phyloP scores from a whole-genome alignment of 2,329 filamentous ascomycete genomes.

The Paecilomyces sp. region DNA sequence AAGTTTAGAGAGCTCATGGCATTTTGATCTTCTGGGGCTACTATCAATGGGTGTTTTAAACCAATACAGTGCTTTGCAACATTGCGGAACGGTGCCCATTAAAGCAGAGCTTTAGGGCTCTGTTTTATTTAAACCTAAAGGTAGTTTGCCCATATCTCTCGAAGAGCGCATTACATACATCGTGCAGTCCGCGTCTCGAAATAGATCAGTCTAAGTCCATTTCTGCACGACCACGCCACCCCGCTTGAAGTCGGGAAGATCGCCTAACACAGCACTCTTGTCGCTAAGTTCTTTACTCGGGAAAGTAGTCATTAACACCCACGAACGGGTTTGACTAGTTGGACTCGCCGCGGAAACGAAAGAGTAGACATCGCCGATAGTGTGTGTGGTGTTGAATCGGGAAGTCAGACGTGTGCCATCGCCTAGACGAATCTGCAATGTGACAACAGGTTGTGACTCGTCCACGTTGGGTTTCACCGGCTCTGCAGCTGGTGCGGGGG shows the following conservation, averaged over 20 bases:
- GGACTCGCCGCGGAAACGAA: constrained; percentile 52
- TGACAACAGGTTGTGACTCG: constrained; percentile 50
- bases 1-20: not conserved
- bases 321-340: constrained; percentile 42
- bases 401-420: constrained; percentile 55
- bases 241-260: constrained; percentile 43
- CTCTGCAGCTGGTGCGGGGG: constrained; percentile 15
- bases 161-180: not conserved
- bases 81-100: not conserved
- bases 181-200: not conserved
- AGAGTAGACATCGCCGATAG: constrained; percentile 56
- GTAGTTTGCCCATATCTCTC: not conserved
- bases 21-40: not conserved
- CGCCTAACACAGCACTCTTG: constrained; percentile 39
- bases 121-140: not conserved
- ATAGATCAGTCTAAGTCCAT: constrained; percentile 26
- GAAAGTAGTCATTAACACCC: constrained; percentile 60
- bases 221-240: constrained; percentile 46
- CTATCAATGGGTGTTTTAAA: not conserved
- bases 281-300: constrained; percentile 57
- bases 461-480: constrained; percentile 45
- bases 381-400: constrained; percentile 59
- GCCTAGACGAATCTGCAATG: constrained; percentile 56
- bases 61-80: not conserved
- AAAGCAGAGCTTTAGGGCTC: not conserved